Percentiles rank a stretch among this genome's conserved stretches.
Evolutionary conservation across 208 protist species (phyloP).

Genomic region (Trypanosomatidae sp.): DNA sequence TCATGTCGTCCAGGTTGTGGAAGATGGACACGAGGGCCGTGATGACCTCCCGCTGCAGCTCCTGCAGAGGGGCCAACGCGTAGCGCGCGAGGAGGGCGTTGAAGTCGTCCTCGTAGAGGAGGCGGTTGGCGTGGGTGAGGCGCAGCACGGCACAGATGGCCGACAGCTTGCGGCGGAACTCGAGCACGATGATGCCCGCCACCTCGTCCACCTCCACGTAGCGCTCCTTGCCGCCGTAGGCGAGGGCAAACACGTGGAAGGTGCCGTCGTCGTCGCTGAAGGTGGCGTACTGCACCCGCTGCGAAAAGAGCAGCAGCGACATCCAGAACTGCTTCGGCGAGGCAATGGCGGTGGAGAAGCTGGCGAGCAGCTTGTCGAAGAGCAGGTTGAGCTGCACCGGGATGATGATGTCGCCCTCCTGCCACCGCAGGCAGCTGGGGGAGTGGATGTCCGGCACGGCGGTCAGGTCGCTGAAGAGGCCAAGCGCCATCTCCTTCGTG

Average conservation of each 20-base stretch:
- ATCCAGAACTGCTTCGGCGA: constrained; percentile 67
- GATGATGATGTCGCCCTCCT: constrained; percentile 59
- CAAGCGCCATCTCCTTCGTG: constrained; percentile 67
- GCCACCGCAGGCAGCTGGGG: constrained; percentile 66
- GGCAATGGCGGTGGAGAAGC: constrained; percentile 63
- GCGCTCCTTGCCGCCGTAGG: constrained; percentile 58
- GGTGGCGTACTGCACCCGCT: constrained; percentile 52
- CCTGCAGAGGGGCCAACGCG: too few relatives aligned
- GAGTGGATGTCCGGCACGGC: constrained; percentile 76
- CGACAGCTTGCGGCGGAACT: constrained; percentile 71
- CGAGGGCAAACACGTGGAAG: constrained; percentile 71
- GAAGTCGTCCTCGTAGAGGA: constrained; percentile 62
- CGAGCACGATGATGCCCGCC: constrained; percentile 51
- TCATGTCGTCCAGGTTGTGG: constrained; percentile 64
- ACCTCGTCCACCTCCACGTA: constrained; percentile 75
- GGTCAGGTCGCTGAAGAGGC: constrained; percentile 75
- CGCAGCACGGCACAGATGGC: constrained; percentile 59
- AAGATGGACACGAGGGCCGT: constrained; percentile 67
- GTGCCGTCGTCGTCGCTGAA: constrained; percentile 78
- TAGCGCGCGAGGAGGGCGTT: too few relatives aligned
- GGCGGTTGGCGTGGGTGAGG: constrained; percentile 51
- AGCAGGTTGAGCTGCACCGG: constrained; percentile 67
- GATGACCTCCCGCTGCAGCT: constrained; percentile 67
- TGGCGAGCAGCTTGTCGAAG: constrained; percentile 72
- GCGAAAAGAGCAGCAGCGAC: constrained; percentile 67